These are phyloP conservation scores for Penicillium parvum DNA, from an alignment of 495 filamentous ascomycete species.

Conservation along the genomic window DNA sequence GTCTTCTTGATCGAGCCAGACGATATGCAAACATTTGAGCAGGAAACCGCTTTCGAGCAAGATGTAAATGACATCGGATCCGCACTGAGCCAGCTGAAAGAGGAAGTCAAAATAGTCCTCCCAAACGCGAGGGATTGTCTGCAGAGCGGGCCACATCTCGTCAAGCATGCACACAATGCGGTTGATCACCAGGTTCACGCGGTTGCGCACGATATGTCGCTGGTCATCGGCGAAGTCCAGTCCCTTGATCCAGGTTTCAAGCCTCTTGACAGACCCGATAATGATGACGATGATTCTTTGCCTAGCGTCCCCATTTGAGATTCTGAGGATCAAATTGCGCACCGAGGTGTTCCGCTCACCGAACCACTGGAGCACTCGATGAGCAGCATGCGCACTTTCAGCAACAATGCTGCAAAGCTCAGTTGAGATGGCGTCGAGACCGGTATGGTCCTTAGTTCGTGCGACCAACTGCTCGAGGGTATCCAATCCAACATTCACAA, in stretches of 20 bases:
- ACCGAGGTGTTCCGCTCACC: constrained; percentile 50
- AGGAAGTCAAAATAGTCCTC: constrained; percentile 75
- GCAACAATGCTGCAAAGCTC: constrained; percentile 52
- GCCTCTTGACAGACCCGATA: constrained; percentile 38
- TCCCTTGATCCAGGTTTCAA: constrained; percentile 47
- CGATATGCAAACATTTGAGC: constrained; percentile 53
- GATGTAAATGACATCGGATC: constrained; percentile 46
- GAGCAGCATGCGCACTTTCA: constrained; percentile 26
- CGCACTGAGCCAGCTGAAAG: constrained; percentile 53
- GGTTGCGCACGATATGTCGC: constrained; percentile 24
- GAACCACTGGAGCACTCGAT: constrained; percentile 60
- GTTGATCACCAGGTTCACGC: constrained; percentile 44
- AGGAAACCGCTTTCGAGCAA: constrained; percentile 56
- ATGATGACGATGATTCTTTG: constrained; percentile 53
- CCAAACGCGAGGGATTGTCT: constrained; percentile 62
- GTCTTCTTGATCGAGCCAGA: constrained; percentile 57
- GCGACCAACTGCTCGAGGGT: constrained; percentile 77
- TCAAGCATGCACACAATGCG: constrained; percentile 49
- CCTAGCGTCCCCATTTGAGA: constrained; percentile 57
- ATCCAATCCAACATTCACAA: constrained; percentile 63
- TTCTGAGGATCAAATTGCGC: constrained; percentile 63
- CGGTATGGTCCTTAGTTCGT: constrained; percentile 62
- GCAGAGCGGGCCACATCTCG: constrained; percentile 51
- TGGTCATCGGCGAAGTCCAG: constrained; percentile 27
- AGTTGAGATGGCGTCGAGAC: constrained; percentile 53